Percentiles rank a stretch among this genome's conserved stretches.
Evolutionary conservation across 2,329 filamentous ascomycete species (phyloP).

Genomic region (Samsoniella hepiali): DNA sequence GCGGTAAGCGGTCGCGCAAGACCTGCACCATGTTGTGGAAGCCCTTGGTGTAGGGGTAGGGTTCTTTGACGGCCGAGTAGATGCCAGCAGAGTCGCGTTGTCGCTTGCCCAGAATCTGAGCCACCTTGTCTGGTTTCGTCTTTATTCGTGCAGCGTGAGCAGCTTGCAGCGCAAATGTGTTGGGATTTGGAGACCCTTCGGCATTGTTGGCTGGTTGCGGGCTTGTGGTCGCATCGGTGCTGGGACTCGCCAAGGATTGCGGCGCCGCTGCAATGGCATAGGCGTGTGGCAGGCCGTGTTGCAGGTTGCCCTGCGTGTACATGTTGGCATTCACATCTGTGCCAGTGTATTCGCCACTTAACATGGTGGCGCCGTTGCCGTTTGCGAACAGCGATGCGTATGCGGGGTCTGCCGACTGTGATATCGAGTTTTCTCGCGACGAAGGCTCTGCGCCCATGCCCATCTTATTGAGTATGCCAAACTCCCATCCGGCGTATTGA

Average conservation of each 20-base stretch:
- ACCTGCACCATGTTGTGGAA: constrained; percentile 86
- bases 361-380: constrained; percentile 42
- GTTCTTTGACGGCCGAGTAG: constrained; percentile 84
- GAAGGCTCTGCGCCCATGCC: constrained; percentile 71
- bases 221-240: constrained; percentile 60
- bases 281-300: constrained; percentile 61
- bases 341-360: constrained; percentile 52
- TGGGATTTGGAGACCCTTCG: constrained; percentile 48
- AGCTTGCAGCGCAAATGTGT: constrained; percentile 26
- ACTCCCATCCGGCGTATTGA: constrained; percentile 92
- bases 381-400: constrained; percentile 50
- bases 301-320: constrained; percentile 56
- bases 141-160: constrained; percentile 38
- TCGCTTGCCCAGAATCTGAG: constrained; percentile 56
- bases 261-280: constrained; percentile 63
- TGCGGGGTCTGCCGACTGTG: constrained; percentile 37
- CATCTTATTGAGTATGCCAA: constrained; percentile 95
- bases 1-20: constrained; percentile 73
- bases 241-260: constrained; percentile 61
- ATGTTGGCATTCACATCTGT: constrained; percentile 48
- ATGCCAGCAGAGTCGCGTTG: constrained; percentile 75
- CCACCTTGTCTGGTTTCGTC: constrained; percentile 40
- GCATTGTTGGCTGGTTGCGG: constrained; percentile 54
- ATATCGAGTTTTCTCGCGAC: constrained; percentile 60
- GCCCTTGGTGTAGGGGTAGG: constrained; percentile 84